A percentile compares a stretch with the other conserved stretches of the same genome.
Evolutionary conservation across 176 grass and related monocot genomes (phyloP).

Genomic region (Lolium multiflorum): DNA sequence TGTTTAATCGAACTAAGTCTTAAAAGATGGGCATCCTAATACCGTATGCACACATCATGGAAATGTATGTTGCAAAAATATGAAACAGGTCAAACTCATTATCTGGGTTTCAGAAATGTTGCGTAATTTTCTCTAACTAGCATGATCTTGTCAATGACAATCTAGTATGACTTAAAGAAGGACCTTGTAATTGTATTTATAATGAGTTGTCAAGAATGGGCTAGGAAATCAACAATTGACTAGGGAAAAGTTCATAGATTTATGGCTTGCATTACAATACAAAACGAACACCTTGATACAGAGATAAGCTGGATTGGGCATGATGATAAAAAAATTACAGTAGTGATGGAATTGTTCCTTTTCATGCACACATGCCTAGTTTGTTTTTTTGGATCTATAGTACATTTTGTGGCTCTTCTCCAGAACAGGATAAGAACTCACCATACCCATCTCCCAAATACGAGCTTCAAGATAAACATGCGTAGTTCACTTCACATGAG

Average conservation of each 20-base stretch:
- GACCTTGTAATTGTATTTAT: not conserved
- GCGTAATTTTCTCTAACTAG: not conserved
- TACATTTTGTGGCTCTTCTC: not conserved
- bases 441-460: not conserved
- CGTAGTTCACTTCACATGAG: not conserved
- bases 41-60: not conserved
- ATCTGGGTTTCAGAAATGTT: not conserved
- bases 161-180: not conserved
- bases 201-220: not conserved
- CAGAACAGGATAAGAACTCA: not conserved
- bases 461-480: not conserved
- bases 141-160: not conserved
- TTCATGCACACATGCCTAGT: not conserved
- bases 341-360: not conserved
- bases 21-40: not conserved
- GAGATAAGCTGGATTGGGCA: not conserved
- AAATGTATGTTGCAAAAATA: slow-evolving; percentile 3
- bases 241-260: not conserved
- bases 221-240: not conserved
- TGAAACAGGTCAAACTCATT: not conserved
- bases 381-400: not conserved
- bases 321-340: not conserved
- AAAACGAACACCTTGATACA: not conserved
- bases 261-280: not conserved
- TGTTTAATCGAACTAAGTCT: not conserved